A percentile compares a stretch with the other conserved stretches of the same genome.
phyloP scores from a whole-genome alignment of 495 filamentous ascomycete genomes.

The Pyrenula massariospora region DNA sequence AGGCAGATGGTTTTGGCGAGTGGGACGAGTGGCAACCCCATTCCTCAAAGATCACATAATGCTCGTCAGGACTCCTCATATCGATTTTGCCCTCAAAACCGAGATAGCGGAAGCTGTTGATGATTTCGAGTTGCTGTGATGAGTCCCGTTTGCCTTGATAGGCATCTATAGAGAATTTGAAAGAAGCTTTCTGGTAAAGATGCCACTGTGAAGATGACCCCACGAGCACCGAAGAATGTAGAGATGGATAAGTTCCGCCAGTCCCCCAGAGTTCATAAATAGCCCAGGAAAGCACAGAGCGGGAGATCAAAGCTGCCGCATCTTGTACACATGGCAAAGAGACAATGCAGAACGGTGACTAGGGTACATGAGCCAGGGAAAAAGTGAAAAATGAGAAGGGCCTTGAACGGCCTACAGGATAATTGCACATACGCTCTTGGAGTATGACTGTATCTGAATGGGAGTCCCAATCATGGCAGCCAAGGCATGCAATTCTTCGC shows the following conservation, averaged over 20 bases:
- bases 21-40: slow-evolving; percentile 28
- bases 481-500: slow-evolving; percentile 73
- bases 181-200: slow-evolving; percentile 47
- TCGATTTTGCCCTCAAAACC: slow-evolving; percentile 63
- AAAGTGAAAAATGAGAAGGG: slow-evolving; percentile 5
- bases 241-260: slow-evolving; percentile 50
- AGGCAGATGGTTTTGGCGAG: slow-evolving; percentile 3
- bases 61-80: slow-evolving; percentile 58
- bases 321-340: slow-evolving; percentile 50
- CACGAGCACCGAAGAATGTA: slow-evolving; percentile 52
- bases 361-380: slow-evolving; percentile 2
- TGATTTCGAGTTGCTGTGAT: slow-evolving; percentile 50
- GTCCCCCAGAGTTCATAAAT: slow-evolving; percentile 85
- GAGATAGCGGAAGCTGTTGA: slow-evolving; percentile 72
- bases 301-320: slow-evolving; percentile 53
- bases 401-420: neutral
- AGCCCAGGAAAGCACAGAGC: slow-evolving; percentile 67
- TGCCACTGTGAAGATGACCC: slow-evolving; percentile 54
- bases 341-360: slow-evolving; percentile 86
- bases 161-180: slow-evolving; percentile 71
- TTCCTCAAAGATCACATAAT: slow-evolving; percentile 71
- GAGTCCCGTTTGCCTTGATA: slow-evolving; percentile 58
- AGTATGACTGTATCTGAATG: slow-evolving; percentile 61
- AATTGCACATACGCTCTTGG: slow-evolving; percentile 47
- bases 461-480: slow-evolving; percentile 56